These are phyloP conservation scores for Candolleomyces eurysporus DNA, from an alignment of 768 basidiomycete species.

Conservation along the genomic window DNA sequence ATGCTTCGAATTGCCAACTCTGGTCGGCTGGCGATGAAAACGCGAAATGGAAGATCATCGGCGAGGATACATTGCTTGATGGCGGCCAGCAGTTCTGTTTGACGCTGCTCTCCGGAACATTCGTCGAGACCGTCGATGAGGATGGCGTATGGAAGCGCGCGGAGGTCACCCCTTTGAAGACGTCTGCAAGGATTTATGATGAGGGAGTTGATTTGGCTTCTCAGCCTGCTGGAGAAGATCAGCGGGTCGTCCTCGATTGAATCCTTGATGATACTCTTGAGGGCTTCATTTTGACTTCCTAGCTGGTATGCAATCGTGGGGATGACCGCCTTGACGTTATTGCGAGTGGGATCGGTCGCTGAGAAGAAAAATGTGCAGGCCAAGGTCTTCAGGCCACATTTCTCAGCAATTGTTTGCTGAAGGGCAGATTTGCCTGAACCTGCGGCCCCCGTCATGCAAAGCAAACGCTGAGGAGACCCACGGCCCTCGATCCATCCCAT, in stretches of 20 bases:
- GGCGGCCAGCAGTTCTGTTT: not conserved
- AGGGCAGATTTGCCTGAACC: conserved; percentile 3
- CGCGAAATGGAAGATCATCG: not conserved
- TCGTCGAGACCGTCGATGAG: conserved; percentile 5
- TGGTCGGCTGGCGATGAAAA: not conserved
- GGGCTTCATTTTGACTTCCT: not conserved
- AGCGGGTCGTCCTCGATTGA: not conserved
- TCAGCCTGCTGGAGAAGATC: not conserved
- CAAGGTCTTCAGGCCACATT: not conserved
- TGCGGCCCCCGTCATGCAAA: not conserved
- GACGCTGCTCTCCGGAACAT: not conserved
- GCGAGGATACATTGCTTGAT: not conserved
- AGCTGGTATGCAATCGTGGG: conserved; percentile 3
- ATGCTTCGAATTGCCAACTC: not conserved
- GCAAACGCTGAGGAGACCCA: not conserved
- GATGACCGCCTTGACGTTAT: not conserved
- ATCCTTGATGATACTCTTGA: not conserved
- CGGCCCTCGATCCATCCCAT: not conserved
- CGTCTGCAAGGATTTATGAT: not conserved
- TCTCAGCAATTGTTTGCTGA: not conserved
- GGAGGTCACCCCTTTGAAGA: not conserved
- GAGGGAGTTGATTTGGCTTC: not conserved
- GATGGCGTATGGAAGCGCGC: not conserved
- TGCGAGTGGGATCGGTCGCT: not conserved
- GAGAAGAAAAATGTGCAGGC: conserved; percentile 3